Conservation (phyloP, 345 rosid genomes). For the Noccaea bulbosa region DNA sequence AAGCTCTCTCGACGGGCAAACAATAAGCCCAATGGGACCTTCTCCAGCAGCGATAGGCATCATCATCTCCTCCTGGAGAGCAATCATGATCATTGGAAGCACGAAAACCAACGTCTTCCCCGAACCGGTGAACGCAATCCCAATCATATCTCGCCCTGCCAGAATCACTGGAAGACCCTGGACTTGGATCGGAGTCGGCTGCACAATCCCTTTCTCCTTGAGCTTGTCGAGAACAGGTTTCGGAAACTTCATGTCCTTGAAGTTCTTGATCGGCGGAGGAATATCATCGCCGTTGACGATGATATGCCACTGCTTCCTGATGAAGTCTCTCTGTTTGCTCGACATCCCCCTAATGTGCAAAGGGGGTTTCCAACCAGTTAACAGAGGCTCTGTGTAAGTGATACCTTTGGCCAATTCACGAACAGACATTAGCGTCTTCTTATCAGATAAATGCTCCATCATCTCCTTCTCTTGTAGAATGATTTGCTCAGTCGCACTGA, state of each 20-base stretch:
- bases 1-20: conserved; percentile 91
- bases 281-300: conserved; percentile 87
- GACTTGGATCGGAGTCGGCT: conserved; percentile 93
- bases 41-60: conserved; percentile 86
- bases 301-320: conserved; percentile 92
- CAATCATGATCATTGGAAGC: conserved; percentile 87
- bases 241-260: conserved; percentile 86
- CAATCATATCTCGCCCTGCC: conserved; percentile 88
- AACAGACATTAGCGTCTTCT: conserved; percentile 84
- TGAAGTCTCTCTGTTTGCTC: conserved; percentile 58
- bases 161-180: conserved; percentile 93
- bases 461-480: conserved; percentile 93
- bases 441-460: conserved; percentile 83
- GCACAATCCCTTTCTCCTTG: conserved; percentile 86
- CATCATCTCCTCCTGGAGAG: conserved; percentile 89
- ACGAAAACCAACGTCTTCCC: conserved; percentile 91
- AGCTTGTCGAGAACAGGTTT: conserved; percentile 65
- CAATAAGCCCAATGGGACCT: conserved; percentile 80
- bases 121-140: conserved; percentile 91
- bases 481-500: conserved; percentile 75
- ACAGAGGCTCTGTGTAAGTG: conserved; percentile 71
- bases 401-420: conserved; percentile 93
- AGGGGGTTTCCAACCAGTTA: conserved; percentile 93
- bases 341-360: conserved; percentile 68
- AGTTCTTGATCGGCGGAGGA: conserved; percentile 81